Percentiles rank a stretch among this genome's conserved stretches.
Conservation (phyloP, 2,329 filamentous ascomycete species). For the Phoma sp. region DNA sequence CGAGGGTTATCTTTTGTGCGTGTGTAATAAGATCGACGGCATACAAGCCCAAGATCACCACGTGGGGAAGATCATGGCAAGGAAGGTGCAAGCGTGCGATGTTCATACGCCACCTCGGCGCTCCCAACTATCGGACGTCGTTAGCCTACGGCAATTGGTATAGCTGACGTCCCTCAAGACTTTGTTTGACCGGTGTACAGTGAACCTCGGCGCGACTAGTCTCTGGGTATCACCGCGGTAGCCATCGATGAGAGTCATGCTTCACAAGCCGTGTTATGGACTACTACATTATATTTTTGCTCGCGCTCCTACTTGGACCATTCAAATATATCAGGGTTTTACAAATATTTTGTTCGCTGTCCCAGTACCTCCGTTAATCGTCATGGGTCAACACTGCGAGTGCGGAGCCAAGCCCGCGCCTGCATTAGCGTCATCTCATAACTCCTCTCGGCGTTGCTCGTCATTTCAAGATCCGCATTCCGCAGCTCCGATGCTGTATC, state of each 20-base stretch:
- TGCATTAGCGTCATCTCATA: conserved; percentile 17
- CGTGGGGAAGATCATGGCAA: conserved; percentile 22
- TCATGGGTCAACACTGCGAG: background rate
- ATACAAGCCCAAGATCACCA: conserved; percentile 15
- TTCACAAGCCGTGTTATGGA: too few relatives aligned
- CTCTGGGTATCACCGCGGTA: background rate
- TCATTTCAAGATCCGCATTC: background rate
- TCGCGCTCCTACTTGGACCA: background rate
- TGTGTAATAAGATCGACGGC: conserved; percentile 14
- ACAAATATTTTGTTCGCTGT: background rate
- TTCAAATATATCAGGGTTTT: background rate
- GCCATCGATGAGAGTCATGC: too few relatives aligned
- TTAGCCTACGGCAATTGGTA: too few relatives aligned
- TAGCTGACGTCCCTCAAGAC: background rate
- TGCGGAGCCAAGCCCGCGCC: conserved; percentile 17
- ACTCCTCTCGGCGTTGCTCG: background rate
- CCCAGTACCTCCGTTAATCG: background rate
- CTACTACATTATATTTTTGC: too few relatives aligned
- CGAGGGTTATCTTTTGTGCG: background rate
- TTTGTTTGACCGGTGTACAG: background rate
- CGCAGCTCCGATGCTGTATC: background rate
- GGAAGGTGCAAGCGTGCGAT: conserved; percentile 7
- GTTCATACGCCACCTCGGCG: conserved; percentile 5
- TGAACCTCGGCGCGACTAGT: background rate
- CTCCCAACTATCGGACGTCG: background rate